Evolutionary conservation across 1,284 basidiomycete genomes (phyloP).

Genomic region (Austropuccinia psidii): DNA sequence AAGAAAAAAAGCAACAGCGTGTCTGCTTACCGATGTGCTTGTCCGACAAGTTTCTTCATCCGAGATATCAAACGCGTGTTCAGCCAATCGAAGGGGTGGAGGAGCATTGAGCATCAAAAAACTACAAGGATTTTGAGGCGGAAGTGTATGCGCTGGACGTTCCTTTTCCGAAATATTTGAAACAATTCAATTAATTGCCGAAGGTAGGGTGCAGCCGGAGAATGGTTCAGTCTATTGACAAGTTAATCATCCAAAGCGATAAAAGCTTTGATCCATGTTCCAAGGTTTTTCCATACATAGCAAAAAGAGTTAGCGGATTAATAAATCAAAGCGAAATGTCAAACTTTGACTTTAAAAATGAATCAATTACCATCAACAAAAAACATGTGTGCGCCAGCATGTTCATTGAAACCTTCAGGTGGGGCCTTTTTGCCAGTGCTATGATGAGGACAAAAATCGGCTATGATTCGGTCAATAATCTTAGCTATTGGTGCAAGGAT

Average conservation of each 20-base stretch:
- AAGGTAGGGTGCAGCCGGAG: conserved; percentile 24
- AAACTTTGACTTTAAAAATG: too few relatives aligned
- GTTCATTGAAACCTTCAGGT: conserved; percentile 53
- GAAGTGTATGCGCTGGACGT: conserved; percentile 69
- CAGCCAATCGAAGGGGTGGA: conserved; percentile 56
- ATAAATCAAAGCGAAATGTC: too few relatives aligned
- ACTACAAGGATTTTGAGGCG: conserved; percentile 57
- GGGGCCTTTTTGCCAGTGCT: conserved; percentile 1
- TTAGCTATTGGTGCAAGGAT: conserved; percentile 87
- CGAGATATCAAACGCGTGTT: conserved; percentile 59
- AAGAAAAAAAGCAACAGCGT: background rate
- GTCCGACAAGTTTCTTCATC: conserved; percentile 73
- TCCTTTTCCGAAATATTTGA: conserved; percentile 52
- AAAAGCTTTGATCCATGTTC: background rate
- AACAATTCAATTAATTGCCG: conserved; percentile 28
- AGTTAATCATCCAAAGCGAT: conserved; percentile 32
- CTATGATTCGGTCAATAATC: conserved; percentile 84
- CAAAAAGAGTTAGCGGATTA: too few relatives aligned
- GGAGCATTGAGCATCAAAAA: conserved; percentile 83
- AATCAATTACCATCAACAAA: conserved; percentile 93
- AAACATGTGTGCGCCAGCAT: conserved; percentile 82
- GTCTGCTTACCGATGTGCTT: conserved; percentile 45
- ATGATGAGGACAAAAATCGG: conserved; percentile 58
- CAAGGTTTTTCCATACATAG: background rate
- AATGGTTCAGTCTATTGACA: conserved; percentile 17